Conservation (phyloP, 495 filamentous ascomycete species). For the Bathelium albidoporum region DNA sequence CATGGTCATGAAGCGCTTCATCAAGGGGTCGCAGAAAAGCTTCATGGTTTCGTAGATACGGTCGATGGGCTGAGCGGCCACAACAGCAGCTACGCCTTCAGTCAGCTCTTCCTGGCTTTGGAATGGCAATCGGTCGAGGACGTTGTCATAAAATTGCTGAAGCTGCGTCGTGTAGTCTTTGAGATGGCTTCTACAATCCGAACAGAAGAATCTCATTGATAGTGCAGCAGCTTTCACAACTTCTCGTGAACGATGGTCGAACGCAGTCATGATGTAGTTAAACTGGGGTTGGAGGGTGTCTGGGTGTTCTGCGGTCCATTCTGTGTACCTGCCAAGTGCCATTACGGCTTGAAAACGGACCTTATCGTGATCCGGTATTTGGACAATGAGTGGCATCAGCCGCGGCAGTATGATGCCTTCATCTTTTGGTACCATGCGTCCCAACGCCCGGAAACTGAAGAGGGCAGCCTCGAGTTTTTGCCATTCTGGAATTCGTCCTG, state of each 20-base stretch:
- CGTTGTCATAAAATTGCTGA: conserved; percentile 81
- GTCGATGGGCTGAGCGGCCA: conserved; percentile 71
- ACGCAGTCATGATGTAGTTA: conserved; percentile 85
- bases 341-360: conserved; percentile 94
- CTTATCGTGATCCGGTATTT: conserved; percentile 93
- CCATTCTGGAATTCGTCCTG: conserved; percentile 82
- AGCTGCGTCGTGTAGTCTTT: conserved; percentile 69
- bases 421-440: conserved; percentile 84
- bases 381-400: conserved; percentile 82
- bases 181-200: conserved; percentile 80
- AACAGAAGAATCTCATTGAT: conserved; percentile 93
- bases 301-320: conserved; percentile 92
- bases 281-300: conserved; percentile 86
- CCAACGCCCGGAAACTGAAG: conserved; percentile 93
- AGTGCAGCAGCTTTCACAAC: conserved; percentile 84
- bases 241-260: conserved; percentile 73
- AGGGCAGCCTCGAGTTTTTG: conserved; percentile 90
- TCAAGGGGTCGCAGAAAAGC: conserved; percentile 87
- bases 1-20: conserved; percentile 72
- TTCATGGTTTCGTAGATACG: conserved; percentile 77
- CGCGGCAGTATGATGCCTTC: conserved; percentile 78
- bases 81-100: conserved; percentile 83
- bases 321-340: conserved; percentile 90
- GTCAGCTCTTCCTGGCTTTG: conserved; percentile 90
- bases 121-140: conserved; percentile 72